Evolutionary conservation across 108 stramenopile species (phyloP), one percentile per base, ranked within the genome.

Genomic region (Cyclotella choctawhatcheeana): DNA sequence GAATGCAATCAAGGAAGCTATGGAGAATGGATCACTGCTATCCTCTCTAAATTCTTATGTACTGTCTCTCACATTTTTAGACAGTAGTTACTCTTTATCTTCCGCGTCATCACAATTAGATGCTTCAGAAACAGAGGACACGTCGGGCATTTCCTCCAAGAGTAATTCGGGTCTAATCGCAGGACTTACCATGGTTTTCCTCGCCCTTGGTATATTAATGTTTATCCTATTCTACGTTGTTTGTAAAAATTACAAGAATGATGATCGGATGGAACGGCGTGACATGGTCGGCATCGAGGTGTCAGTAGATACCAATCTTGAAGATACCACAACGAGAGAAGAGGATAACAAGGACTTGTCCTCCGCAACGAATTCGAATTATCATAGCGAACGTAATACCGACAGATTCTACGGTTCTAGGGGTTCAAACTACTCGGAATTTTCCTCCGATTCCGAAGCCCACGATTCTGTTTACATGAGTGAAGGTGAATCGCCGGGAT

Each of bases 81-180:
- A 79, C 30, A 50, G 62, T 20, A 71, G 70, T 53, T 79, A 79
- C 61, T 61, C 77, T 0, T 30, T 79, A 13, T 14, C 21, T 16
- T n/a, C n/a, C n/a, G 58, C 76, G 2, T 26, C 65, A 20, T 16
- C 58, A 1, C 55, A 63, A 0, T n/a, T 6, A n/a, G n/a, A n/a
- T n/a, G n/a, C n/a, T n/a, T n/a, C n/a, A n/a, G n/a, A n/a, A n/a
- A n/a, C n/a, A n/a, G 61, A 43, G 1, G 51, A n/a, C n/a, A n/a
- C 0, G 12, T 10, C 33, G 1, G 35, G 40, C 4, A 40, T 8
- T 1, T 5, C 22, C 5, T 7, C n/a, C 10, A 10, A 37, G 20
- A 21, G 27, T 21, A 21, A 34, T 21, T 33, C 31, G 4, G 29
- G 56, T 2, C 30, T 27, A 37, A 60, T 44, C 22, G 55, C 13